Conservation (phyloP, 371 early-diverging fungal genomes). For the Haplosporangium sp. region DNA sequence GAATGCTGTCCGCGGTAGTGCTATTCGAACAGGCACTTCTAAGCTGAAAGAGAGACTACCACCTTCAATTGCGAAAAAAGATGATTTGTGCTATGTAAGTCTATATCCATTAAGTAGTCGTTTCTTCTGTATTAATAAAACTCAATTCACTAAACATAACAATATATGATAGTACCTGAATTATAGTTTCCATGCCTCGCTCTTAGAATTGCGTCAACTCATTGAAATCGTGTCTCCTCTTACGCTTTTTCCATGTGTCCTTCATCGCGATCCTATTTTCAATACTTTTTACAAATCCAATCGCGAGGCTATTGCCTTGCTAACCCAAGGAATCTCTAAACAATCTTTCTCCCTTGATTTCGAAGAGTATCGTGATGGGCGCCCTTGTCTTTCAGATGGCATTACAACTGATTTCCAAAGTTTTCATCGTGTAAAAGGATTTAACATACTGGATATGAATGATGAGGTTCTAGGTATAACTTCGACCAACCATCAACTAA, state of each 20-base stretch:
- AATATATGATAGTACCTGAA: constrained; percentile 31
- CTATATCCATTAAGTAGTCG: too few species aligned
- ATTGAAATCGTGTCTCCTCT: constrained; percentile 29
- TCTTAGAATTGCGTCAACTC: constrained; percentile 34
- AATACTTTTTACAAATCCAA: constrained; percentile 25
- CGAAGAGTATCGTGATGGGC: constrained; percentile 10
- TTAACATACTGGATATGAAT: constrained; percentile 31
- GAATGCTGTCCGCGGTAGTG: constrained; percentile 13
- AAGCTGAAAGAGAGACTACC: constrained; percentile 33
- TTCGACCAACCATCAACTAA: not conserved
- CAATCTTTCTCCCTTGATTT: not conserved
- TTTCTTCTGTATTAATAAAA: not conserved
- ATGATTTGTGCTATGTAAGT: constrained; percentile 38
- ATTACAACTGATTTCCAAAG: constrained; percentile 45
- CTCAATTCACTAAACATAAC: too few species aligned
- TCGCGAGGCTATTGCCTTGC: constrained; percentile 17
- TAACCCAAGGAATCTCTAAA: constrained; percentile 18
- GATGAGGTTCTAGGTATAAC: constrained; percentile 9
- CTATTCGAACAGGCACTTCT: constrained; percentile 11
- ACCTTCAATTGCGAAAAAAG: constrained; percentile 26
- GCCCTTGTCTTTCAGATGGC: constrained; percentile 17
- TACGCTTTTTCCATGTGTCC: constrained; percentile 42
- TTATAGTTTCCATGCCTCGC: constrained; percentile 37
- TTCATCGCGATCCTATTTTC: constrained; percentile 30
- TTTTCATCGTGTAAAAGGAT: constrained; percentile 36